Base-by-base conservation (phyloP, 495 filamentous ascomycete genomes). In the Trichoderma virens region DNA sequence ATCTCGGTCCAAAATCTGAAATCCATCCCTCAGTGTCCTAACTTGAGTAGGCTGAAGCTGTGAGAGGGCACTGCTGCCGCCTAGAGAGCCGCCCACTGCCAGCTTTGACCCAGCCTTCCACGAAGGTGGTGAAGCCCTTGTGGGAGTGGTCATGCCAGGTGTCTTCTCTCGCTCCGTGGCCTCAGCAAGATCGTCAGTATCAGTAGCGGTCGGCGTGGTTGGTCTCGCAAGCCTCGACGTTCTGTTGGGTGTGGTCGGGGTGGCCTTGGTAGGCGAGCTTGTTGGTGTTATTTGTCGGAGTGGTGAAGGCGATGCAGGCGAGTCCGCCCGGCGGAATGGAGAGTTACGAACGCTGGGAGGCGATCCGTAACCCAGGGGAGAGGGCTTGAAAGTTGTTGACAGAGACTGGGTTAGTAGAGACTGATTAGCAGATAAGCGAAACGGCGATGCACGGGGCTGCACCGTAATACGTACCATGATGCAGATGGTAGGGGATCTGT, bases 1-100 rank as follows among this genome's bases (percentile, higher is more conserved):
- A 75, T 91, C 85, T 65, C 90, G 80, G 69, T 96, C 92, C 31
- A 97, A 80, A 60, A 95, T 89, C 73, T 91, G 87, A 74, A 96
- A 97, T 0, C 87, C 89, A 70, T 96, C 91, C 63, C 91, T 83
- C 74, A 97, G 83, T 64, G 89, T 85, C 61, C 87, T 78, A 6
- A 91, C 81, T 70, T 90, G 89, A 25, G 87, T 77, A 11, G 88
- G 80, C 20, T 87, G 83, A 54, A 92, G 67, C 62, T 85, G 85
- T 0, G 83, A 80, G 20, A 90, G 73, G 0, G 86, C 82, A 70
- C 85, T 89, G 32, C 76, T 77, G 59, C 74, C 63, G 67, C 61
- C 3, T 69, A 68, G 14, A 71, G 65, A 2, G 71, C 64, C 25
- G 73, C 51, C 51, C 51, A 56, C 51, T 14, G 51, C 23, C 27